phyloP scores from a whole-genome alignment of 2,329 filamentous ascomycete genomes.

The Macrophomina phaseolina region DNA sequence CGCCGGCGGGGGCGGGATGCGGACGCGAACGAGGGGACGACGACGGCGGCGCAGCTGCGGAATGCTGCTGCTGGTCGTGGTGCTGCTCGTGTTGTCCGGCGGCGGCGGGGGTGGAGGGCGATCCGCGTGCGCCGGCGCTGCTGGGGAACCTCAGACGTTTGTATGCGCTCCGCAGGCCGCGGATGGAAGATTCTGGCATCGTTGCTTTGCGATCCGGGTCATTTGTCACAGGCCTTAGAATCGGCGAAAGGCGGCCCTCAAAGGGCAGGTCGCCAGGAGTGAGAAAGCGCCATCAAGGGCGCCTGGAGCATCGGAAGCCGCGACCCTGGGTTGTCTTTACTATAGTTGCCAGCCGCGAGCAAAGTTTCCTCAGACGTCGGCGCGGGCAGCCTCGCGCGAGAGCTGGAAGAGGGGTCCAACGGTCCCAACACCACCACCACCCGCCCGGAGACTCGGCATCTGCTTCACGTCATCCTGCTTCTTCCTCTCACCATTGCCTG shows the following conservation, averaged over 20 bases:
- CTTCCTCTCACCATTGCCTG: background rate
- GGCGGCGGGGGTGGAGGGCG: constrained; percentile 11
- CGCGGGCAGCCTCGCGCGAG: constrained; percentile 2
- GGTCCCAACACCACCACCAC: background rate
- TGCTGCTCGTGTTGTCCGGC: background rate
- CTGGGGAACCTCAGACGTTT: constrained; percentile 20
- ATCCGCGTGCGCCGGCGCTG: background rate
- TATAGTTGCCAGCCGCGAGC: background rate
- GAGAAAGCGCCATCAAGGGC: background rate
- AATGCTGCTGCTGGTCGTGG: no score
- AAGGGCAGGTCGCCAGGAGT: background rate
- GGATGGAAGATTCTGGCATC: constrained; percentile 27
- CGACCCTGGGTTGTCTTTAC: constrained; percentile 3
- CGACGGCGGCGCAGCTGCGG: background rate
- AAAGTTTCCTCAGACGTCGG: background rate
- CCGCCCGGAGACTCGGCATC: constrained; percentile 6
- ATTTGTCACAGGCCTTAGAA: constrained; percentile 19
- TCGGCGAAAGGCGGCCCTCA: background rate
- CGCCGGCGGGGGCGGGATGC: no score
- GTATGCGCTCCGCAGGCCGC: constrained; percentile 23
- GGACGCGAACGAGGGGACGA: background rate
- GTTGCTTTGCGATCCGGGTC: background rate
- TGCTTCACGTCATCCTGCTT: constrained; percentile 8
- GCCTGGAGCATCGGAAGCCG: background rate
- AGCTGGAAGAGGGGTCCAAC: background rate